Evolutionary conservation across 2,329 filamentous ascomycete species (phyloP), one percentile per base, ranked within the genome.

Genomic region (Calonectria fujianensis): DNA sequence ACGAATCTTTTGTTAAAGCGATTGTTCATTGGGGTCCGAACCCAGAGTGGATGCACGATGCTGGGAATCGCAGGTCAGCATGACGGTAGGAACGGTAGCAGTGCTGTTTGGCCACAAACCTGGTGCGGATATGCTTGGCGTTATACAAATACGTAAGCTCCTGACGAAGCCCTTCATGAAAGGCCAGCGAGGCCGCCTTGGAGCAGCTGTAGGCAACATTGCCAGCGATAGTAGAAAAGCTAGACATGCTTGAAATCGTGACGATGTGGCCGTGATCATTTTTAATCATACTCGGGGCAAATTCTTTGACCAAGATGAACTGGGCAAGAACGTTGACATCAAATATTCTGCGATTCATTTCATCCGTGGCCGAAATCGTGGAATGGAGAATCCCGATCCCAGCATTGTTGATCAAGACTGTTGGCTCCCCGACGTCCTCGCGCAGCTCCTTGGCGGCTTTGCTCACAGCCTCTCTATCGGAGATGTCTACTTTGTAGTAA

Each of bases 251-350:
- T 16, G 93, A 91, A n/a, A 94, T 88, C 0, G 91, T 94, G 37
- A 94, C 91, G 29, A 95, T 84, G 87, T 93, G 93, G 57, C 93
- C 93, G 83, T 94, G 92, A 83, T 94, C 90, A 5, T 80, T 79
- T 18, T 83, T 79, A 32, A 92, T 83, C 88, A 95, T 93, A 72
- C 83, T 80, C 0, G 93, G 93, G 0, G 94, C 84, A 83, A 94
- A 94, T 75, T 92, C 89, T 77, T 90, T 88, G 0, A 88, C 84
- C 2, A 92, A 86, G 84, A 88, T 90, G 85, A 90, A 93, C 84
- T 93, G 92, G 0, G 91, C 86, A 5, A 94, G 83, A 0, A 90
- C 86, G 84, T 94, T 95, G 75, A 94, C 90, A 70, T 91, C 89
- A 81, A 94, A 75, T 9, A 70, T 4, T 13, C 35, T 32, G 7